Evolutionary conservation across 148 eudicot genomes (phyloP).

Genomic region (Rhododendron ferrugineum): DNA sequence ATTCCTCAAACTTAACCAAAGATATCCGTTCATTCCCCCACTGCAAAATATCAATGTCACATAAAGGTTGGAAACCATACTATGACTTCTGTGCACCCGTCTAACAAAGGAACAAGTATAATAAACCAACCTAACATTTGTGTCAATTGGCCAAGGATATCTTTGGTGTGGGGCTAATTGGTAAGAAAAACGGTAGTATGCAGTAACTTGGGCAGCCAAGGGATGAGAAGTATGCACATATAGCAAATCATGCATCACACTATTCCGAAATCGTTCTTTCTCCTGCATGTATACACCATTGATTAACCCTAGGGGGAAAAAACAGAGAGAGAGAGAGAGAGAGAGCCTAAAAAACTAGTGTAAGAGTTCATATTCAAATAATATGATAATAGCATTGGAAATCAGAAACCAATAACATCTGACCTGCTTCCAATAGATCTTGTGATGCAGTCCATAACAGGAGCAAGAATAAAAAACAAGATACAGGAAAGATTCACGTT

Average conservation of each 20-base stretch:
- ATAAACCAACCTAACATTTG: constrained; percentile 49
- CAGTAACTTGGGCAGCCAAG: constrained; percentile 45
- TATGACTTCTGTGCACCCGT: neutral
- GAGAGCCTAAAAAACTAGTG: neutral
- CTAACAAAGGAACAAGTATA: neutral
- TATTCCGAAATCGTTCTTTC: constrained; percentile 68
- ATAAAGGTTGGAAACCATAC: neutral
- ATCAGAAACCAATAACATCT: neutral
- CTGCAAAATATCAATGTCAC: constrained; percentile 29
- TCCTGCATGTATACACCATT: constrained; percentile 34
- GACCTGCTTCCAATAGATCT: neutral
- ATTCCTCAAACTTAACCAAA: constrained; percentile 79
- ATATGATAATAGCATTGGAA: neutral
- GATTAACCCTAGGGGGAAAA: neutral
- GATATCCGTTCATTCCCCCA: constrained; percentile 86
- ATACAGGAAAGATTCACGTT: neutral
- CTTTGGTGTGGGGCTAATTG: constrained; percentile 47
- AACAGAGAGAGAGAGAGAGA: too few species aligned
- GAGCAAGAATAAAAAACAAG: neutral
- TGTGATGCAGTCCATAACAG: neutral
- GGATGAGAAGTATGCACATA: constrained; percentile 69
- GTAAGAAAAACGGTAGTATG: constrained; percentile 45
- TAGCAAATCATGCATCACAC: constrained; percentile 71
- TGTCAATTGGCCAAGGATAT: constrained; percentile 55
- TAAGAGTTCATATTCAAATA: neutral